Percentiles rank a stretch among this genome's conserved stretches.
Conservation (phyloP, 2,329 filamentous ascomycete species). For the Colletotrichum sp. region DNA sequence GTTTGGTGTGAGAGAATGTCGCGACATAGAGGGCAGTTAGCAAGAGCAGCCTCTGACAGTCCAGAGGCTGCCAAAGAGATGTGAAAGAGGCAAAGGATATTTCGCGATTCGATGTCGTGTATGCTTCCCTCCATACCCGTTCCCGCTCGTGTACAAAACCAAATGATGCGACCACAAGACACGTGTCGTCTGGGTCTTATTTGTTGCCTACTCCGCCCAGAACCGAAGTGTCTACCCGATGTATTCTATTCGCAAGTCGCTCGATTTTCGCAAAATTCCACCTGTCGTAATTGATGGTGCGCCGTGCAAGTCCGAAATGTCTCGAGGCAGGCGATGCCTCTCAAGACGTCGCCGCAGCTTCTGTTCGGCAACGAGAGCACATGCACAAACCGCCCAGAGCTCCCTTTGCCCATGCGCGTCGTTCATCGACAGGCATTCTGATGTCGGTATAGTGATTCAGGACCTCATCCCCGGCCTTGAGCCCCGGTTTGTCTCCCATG, state of each 20-base stretch:
- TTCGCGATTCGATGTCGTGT: conserved; percentile 15
- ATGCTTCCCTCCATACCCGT: neutral
- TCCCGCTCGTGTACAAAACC: conserved; percentile 5
- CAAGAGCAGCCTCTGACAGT: neutral
- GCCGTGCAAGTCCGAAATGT: neutral
- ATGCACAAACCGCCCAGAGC: conserved; percentile 89
- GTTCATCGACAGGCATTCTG: conserved; percentile 74
- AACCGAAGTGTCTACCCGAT: neutral
- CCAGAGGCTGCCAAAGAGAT: neutral
- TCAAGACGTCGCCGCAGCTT: conserved; percentile 46
- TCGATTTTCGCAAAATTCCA: neutral
- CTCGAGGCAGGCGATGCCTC: neutral
- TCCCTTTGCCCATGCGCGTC: conserved; percentile 87
- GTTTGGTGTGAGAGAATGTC: neutral
- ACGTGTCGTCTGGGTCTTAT: neutral
- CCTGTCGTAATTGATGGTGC: neutral
- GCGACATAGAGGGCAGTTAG: neutral
- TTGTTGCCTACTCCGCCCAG: neutral
- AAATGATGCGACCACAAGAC: neutral
- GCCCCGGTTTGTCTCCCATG: conserved; percentile 57
- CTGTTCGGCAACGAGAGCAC: conserved; percentile 81
- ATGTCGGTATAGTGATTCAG: conserved; percentile 96
- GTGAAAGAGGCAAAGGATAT: neutral
- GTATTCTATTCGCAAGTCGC: conserved; percentile 10
- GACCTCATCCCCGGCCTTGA: conserved; percentile 83